Base-by-base conservation (phyloP, 139 green algal genomes). In the Micromonas commoda region DNA sequence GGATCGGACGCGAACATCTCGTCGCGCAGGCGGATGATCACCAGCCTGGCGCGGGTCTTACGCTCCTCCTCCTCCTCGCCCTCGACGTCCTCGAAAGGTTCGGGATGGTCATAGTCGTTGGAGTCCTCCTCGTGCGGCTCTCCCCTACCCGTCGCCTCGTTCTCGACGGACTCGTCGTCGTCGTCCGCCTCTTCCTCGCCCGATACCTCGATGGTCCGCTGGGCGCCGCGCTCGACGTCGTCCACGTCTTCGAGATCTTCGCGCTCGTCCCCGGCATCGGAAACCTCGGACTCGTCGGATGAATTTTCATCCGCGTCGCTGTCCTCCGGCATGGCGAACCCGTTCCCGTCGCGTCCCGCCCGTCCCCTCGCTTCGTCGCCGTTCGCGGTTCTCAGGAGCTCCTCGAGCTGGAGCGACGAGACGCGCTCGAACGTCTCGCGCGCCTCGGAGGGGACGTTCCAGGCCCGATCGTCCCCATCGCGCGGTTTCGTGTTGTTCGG, bases 21-120 rank as follows among this genome's bases (percentile, higher is more conserved):
- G 35, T 82, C 68, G 53, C 53, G 35, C 32, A 66, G 31, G 2
- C 71, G 77, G 31, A 71, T 64, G 31, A 78, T 53, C 23, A 37
- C 24, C 20, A 64, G 23, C 3, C 53, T 31, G 6, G 34, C 37
- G 34, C 29, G 71, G 2, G 26, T 80, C 24, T 64, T 26, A 5
- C 35, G 53, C 35, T 39, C 71, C 16, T 66, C 28, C 28, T 37
- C 33, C 33, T 53, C 32, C 33, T 63, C 33, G 13, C 21, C 23
- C n/a, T 24, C 20, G 23, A 33, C 23, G 1, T n/a, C 45, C 2
- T 61, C 37, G 67, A 45, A n/a, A 24, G 31, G n/a, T 29, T 21
- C 32, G 32, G n/a, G 33, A 33, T 38, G 34, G 32, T 38, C 28
- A 54, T 73, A 33, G 9, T 73, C 66, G 2, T 73, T 19, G 16